Conservation (phyloP, 2,329 filamentous ascomycete genomes). For the Colletotrichum ledebouriae region DNA sequence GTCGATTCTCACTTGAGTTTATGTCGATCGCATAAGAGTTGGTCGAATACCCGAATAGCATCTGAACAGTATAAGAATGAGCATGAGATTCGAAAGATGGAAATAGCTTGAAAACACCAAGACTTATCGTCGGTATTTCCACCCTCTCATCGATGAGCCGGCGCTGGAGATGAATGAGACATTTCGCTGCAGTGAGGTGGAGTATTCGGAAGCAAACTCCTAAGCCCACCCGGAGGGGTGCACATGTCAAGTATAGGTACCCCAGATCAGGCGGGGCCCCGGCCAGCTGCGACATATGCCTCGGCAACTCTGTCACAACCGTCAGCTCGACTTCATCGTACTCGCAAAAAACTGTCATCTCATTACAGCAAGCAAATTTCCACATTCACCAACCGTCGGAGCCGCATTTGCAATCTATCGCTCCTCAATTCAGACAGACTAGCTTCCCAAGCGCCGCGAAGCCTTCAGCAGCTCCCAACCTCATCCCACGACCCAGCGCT, state of each 20-base stretch:
- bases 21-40: no score
- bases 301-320: conserved; percentile 37
- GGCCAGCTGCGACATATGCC: conserved; percentile 29
- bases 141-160: background rate
- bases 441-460: background rate
- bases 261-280: conserved; percentile 37
- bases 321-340: conserved; percentile 26
- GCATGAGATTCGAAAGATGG: background rate
- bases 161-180: background rate
- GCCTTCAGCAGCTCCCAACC: background rate
- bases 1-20: no score
- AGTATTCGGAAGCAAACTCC: conserved; percentile 24
- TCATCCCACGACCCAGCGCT: no score
- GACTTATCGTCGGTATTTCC: background rate
- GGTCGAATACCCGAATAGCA: background rate
- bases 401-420: conserved; percentile 7
- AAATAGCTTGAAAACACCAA: background rate
- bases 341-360: conserved; percentile 33
- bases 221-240: conserved; percentile 17
- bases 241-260: background rate
- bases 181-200: background rate
- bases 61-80: background rate
- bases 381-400: background rate
- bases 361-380: no score
- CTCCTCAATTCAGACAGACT: background rate